Conservation (phyloP, 2,329 filamentous ascomycete species). For the Orbilia quercus region DNA sequence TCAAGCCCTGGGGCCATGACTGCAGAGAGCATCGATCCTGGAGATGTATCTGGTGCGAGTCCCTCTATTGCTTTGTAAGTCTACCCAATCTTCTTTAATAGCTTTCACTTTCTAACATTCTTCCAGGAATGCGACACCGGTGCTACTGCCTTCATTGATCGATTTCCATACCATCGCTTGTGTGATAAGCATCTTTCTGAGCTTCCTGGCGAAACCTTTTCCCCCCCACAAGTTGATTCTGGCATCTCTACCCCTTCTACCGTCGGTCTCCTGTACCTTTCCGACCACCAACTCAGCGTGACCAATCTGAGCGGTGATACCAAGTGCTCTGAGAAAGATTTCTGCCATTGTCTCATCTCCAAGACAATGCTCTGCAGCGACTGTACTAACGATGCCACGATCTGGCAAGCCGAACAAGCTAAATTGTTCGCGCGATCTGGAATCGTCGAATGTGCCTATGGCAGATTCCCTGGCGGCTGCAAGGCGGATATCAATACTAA, state of each 20-base stretch:
- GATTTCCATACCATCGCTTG: conserved; percentile 48
- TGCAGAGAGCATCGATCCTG: conserved; percentile 53
- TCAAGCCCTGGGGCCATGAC: conserved; percentile 55
- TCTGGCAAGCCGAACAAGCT: conserved; percentile 38
- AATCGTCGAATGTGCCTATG: conserved; percentile 48
- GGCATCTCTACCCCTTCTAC: conserved; percentile 28
- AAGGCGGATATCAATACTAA: conserved; percentile 41
- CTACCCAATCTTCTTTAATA: neutral
- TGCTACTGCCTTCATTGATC: conserved; percentile 48
- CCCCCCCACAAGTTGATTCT: conserved; percentile 7
- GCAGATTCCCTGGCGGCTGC: conserved; percentile 52
- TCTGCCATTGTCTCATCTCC: conserved; percentile 53
- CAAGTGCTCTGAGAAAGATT: conserved; percentile 43
- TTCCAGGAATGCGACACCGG: conserved; percentile 54
- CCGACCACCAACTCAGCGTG: conserved; percentile 46
- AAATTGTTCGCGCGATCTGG: conserved; percentile 40
- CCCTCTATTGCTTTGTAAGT: conserved; percentile 53
- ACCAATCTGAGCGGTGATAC: conserved; percentile 48
- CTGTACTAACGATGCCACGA: conserved; percentile 31
- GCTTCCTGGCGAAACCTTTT: conserved; percentile 29
- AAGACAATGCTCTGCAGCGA: conserved; percentile 52
- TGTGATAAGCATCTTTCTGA: conserved; percentile 50
- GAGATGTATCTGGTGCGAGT: conserved; percentile 55
- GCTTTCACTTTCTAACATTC: neutral
- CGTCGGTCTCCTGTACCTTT: conserved; percentile 37